These are phyloP conservation scores for Themeda triandra DNA, from an alignment of 176 grass and related monocot genomes.

Conservation along the genomic window DNA sequence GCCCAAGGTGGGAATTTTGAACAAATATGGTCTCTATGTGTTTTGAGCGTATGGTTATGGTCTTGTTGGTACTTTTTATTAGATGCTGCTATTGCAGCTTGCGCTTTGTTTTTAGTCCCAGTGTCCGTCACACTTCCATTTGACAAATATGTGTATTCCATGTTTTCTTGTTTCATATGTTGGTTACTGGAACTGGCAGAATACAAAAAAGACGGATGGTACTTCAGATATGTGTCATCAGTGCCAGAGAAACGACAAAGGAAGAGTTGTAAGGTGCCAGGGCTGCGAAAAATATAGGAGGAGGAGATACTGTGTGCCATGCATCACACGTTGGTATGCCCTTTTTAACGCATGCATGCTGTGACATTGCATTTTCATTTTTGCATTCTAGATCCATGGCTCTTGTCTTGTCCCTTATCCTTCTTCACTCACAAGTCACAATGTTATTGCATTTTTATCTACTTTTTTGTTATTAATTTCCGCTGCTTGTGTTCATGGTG, in stretches of 20 bases:
- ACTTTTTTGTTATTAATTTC: too few relatives aligned
- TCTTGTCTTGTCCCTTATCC: too few relatives aligned
- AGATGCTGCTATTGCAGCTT: neutral
- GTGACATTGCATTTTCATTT: too few relatives aligned
- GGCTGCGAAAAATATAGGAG: too few relatives aligned
- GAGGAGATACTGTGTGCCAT: too few relatives aligned
- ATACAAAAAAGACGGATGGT: neutral
- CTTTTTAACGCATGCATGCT: too few relatives aligned
- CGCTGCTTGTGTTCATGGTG: neutral
- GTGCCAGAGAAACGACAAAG: too few relatives aligned
- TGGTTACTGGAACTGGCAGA: neutral
- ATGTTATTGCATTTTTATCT: too few relatives aligned
- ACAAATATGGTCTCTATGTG: neutral
- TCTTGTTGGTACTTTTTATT: neutral
- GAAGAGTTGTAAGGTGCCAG: too few relatives aligned
- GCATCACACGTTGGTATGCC: too few relatives aligned
- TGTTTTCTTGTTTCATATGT: neutral
- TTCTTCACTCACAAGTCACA: too few relatives aligned
- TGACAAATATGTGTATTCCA: neutral
- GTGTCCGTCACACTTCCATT: neutral
- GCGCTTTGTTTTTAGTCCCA: neutral
- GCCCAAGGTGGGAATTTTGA: neutral
- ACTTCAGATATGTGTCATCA: neutral
- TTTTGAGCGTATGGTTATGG: neutral
- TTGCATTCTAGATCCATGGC: too few relatives aligned